A percentile compares a stretch with the other conserved stretches of the same genome.
Conservation (phyloP, 140 eudicot genomes). For the Erigeron philadelphicus region DNA sequence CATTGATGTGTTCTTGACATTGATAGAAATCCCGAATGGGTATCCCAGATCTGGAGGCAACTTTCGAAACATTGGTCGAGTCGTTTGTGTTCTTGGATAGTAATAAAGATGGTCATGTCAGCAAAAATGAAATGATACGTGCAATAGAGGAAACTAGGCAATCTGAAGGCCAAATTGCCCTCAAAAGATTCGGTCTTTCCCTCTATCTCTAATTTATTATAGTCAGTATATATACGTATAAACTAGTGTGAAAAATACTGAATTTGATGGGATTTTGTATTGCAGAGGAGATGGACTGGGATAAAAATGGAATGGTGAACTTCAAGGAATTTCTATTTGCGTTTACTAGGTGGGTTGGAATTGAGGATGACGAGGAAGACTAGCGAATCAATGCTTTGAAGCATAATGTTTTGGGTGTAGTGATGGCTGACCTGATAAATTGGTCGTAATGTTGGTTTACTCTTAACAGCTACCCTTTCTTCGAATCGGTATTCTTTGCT, state of each 20-base stretch:
- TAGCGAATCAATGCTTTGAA: background rate
- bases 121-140: slow-evolving; percentile 70
- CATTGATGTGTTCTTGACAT: slow-evolving; percentile 35
- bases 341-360: slow-evolving; percentile 84
- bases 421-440: background rate
- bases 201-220: background rate
- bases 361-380: slow-evolving; percentile 77
- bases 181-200: slow-evolving; percentile 82
- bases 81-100: slow-evolving; percentile 83
- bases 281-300: slow-evolving; percentile 98
- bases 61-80: slow-evolving; percentile 80
- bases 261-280: slow-evolving; percentile 17
- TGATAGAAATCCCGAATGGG: slow-evolving; percentile 65
- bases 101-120: slow-evolving; percentile 83
- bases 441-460: background rate
- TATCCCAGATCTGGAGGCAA: slow-evolving; percentile 63
- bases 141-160: slow-evolving; percentile 76
- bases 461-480: background rate
- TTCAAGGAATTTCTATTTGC: slow-evolving; percentile 88
- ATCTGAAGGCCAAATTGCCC: slow-evolving; percentile 69
- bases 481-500: background rate
- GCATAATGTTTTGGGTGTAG: background rate
- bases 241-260: background rate
- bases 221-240: background rate
- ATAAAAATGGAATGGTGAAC: slow-evolving; percentile 84